Conservation (phyloP, 306 rosid species). For the Vicia sativa region DNA sequence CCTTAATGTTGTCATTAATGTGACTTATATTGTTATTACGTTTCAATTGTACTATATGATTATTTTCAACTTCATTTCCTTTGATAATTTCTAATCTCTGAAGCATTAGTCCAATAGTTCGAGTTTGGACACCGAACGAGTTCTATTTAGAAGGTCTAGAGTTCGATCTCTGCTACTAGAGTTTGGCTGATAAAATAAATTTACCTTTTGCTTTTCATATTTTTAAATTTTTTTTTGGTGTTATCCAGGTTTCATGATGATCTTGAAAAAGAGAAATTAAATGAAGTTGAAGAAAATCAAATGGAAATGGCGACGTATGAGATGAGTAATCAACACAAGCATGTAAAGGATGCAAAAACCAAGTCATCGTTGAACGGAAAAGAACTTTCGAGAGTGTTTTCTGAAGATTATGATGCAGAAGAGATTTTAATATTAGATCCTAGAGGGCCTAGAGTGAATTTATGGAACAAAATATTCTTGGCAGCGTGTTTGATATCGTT, state of each 20-base stretch:
- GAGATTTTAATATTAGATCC: slow-evolving; percentile 59
- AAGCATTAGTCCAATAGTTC: neutral
- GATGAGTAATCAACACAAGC: slow-evolving; percentile 21
- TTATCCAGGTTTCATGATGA: slow-evolving; percentile 54
- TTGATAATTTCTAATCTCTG: neutral
- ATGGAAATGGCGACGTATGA: slow-evolving; percentile 22
- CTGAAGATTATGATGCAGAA: slow-evolving; percentile 60
- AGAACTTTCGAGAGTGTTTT: slow-evolving; percentile 62
- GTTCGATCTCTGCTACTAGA: neutral
- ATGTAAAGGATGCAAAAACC: slow-evolving; percentile 33
- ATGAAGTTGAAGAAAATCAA: slow-evolving; percentile 26
- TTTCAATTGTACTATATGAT: slow-evolving; percentile 1
- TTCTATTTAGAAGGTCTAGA: neutral
- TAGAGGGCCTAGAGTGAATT: slow-evolving; percentile 45
- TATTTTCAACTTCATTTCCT: slow-evolving; percentile 13
- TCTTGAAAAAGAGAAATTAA: slow-evolving; percentile 43
- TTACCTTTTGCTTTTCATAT: neutral
- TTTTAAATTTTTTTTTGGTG: slow-evolving; percentile 28
- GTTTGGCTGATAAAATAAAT: neutral
- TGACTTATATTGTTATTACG: slow-evolving; percentile 17
- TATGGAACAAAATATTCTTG: slow-evolving; percentile 62
- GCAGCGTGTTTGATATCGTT: slow-evolving; percentile 62
- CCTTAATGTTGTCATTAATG: slow-evolving; percentile 17
- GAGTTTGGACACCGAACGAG: neutral
- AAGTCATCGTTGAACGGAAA: slow-evolving; percentile 18